A percentile compares a stretch with the other conserved stretches of the same genome.
phyloP scores from a whole-genome alignment of 2,329 filamentous ascomycete genomes.

The Xylaria digitata region DNA sequence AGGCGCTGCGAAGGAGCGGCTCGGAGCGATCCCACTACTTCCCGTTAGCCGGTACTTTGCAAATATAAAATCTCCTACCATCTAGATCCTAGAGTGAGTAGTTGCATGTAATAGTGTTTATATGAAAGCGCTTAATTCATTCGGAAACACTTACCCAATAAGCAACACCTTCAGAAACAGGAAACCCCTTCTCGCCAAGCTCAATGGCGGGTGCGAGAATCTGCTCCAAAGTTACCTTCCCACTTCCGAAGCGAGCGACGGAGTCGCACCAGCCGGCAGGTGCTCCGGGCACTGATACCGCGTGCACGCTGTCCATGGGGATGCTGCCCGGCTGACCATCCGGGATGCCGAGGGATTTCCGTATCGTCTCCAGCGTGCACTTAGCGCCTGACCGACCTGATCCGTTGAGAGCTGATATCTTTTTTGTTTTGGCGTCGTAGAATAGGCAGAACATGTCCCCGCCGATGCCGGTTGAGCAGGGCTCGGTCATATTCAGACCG shows the following conservation, averaged over 20 bases:
- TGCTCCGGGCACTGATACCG: conserved; percentile 89
- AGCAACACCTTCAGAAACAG: conserved; percentile 83
- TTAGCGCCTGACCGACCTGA: conserved; percentile 84
- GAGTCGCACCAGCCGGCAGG: conserved; percentile 94
- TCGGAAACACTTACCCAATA: conserved; percentile 66
- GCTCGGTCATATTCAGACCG: conserved; percentile 92
- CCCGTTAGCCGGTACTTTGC: conserved; percentile 4
- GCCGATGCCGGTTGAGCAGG: conserved; percentile 91
- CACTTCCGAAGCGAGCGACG: conserved; percentile 88
- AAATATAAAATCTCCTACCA: not conserved
- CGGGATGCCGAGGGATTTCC: conserved; percentile 74
- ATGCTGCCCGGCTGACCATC: conserved; percentile 68
- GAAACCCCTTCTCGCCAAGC: conserved; percentile 88
- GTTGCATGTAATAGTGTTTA: no score
- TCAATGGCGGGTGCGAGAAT: conserved; percentile 86
- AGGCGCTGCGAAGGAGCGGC: conserved; percentile 72
- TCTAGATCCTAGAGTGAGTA: not conserved
- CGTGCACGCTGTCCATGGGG: conserved; percentile 79
- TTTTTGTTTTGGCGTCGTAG: conserved; percentile 85
- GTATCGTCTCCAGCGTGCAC: conserved; percentile 75
- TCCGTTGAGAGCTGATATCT: conserved; percentile 88
- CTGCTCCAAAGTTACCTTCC: conserved; percentile 79
- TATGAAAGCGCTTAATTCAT: not conserved
- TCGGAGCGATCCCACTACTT: conserved; percentile 78
- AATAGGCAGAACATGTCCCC: conserved; percentile 97